A percentile compares a stretch with the other conserved stretches of the same genome.
Conservation (phyloP, 306 rosid genomes). For the Casuarina equisetifolia region DNA sequence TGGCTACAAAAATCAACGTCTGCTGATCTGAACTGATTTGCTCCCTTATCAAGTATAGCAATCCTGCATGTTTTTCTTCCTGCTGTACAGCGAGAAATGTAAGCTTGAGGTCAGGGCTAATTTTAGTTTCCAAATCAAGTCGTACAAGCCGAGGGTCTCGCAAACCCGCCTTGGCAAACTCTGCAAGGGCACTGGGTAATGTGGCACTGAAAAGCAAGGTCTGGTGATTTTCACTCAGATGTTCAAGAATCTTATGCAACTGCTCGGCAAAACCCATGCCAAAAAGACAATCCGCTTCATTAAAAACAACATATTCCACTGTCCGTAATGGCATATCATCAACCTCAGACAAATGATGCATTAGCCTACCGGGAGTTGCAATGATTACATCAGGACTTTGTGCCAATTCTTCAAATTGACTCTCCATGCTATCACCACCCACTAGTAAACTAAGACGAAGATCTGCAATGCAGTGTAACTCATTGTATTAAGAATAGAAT, state of each 20-base stretch:
- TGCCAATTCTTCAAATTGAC: constrained; percentile 80
- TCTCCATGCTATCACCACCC: constrained; percentile 96
- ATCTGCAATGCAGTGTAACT: constrained; percentile 43
- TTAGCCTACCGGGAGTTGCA: constrained; percentile 96
- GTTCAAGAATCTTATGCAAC: constrained; percentile 71
- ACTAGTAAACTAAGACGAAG: constrained; percentile 84
- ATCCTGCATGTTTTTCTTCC: constrained; percentile 78
- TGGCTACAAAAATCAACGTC: constrained; percentile 83
- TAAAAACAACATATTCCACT: constrained; percentile 89
- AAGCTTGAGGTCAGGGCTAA: constrained; percentile 89
- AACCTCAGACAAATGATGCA: constrained; percentile 89
- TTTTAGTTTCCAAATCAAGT: constrained; percentile 82
- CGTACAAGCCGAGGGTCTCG: constrained; percentile 88
- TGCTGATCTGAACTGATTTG: constrained; percentile 70
- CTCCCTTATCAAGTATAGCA: constrained; percentile 78
- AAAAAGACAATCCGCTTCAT: constrained; percentile 82
- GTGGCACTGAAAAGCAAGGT: constrained; percentile 94
- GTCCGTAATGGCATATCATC: constrained; percentile 82
- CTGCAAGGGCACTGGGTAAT: constrained; percentile 88
- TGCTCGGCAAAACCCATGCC: constrained; percentile 95
- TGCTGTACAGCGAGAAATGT: constrained; percentile 71
- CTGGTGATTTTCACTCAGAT: constrained; percentile 82
- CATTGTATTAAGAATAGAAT: background rate
- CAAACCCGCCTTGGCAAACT: constrained; percentile 94
- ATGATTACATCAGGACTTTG: constrained; percentile 84